A percentile compares a stretch with the other conserved stretches of the same genome.
Evolutionary conservation across 495 filamentous ascomycete species (phyloP).

Genomic region (Amorphotheca resinae): DNA sequence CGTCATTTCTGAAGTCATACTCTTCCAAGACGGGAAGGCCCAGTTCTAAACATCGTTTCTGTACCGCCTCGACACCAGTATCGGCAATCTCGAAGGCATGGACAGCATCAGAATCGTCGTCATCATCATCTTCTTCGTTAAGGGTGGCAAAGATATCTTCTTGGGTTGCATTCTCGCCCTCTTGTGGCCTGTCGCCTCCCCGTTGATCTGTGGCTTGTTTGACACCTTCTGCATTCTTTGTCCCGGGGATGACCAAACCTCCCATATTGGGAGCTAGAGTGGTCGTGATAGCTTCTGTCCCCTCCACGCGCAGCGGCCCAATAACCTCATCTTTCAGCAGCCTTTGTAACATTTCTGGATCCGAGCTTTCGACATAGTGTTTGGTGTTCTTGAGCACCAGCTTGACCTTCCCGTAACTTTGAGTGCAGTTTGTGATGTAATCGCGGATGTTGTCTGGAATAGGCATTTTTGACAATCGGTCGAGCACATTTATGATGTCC

Average conservation of each 20-base stretch:
- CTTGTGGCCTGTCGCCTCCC: constrained; percentile 18
- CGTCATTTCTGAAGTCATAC: constrained; percentile 95
- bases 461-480: constrained; percentile 75
- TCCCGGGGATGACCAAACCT: constrained; percentile 88
- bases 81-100: constrained; percentile 90
- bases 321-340: constrained; percentile 67
- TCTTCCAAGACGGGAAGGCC: constrained; percentile 84
- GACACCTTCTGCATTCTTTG: constrained; percentile 79
- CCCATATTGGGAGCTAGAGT: constrained; percentile 76
- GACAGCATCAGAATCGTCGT: constrained; percentile 77
- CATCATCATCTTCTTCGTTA: constrained; percentile 76
- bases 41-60: constrained; percentile 80
- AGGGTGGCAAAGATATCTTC: constrained; percentile 45
- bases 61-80: constrained; percentile 66
- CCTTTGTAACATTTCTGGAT: constrained; percentile 71
- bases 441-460: constrained; percentile 63
- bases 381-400: constrained; percentile 87
- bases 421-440: constrained; percentile 75
- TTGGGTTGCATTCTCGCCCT: constrained; percentile 21
- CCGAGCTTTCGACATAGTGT: constrained; percentile 85
- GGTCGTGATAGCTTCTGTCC: constrained; percentile 56
- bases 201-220: constrained; percentile 41
- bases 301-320: constrained; percentile 45
- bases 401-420: constrained; percentile 90
- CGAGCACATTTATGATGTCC: constrained; percentile 82